Evolutionary conservation across 257 asterid genomes (phyloP), one percentile per base, ranked within the genome.

Genomic region (Striga asiatica): DNA sequence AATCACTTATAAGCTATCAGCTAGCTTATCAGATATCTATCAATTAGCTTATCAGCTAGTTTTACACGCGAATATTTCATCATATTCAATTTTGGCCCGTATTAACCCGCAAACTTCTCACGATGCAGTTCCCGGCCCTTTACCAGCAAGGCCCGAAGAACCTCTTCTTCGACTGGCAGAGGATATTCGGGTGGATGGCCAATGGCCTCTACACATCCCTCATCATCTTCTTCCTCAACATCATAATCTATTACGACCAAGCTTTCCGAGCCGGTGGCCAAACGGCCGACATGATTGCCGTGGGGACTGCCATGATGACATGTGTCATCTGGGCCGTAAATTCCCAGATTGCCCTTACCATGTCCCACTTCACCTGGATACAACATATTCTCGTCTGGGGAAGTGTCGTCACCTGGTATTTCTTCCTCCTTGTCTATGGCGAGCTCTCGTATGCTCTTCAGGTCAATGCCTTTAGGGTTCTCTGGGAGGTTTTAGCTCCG

Each of bases 91-190:
- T 3, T 37, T 16, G 16, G 7, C 20, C 29, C 20, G 38, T 55
- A 32, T 27, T 58, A 38, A 64, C 10, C 5, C n/a, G 38, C 52
- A 46, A 45, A 19, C 50, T 46, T 8, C 11, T 27, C 29, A 46
- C 8, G 51, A 23, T 74, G 75, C 85, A 87, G 98, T 91, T 91
- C 68, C 98, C 98, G 17, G 95, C 98, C 11, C 68, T 91, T 50
- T 91, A 91, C 65, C 98, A 91, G 62, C 98, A 91, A 73, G 98
- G 98, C 7, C 93, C 95, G 22, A 82, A 74, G 66, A 91, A 91
- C 48, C 61, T 91, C 60, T 91, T 82, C 85, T 91, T 91, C 62
- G 84, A 81, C 78, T 87, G 98, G 97, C 64, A 61, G 38, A 74
- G 95, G 55, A 87, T 87, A 77, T 74, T 80, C 0, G 98, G 95